Conservation (phyloP, 306 rosid genomes). For the Dryas drummondii region DNA sequence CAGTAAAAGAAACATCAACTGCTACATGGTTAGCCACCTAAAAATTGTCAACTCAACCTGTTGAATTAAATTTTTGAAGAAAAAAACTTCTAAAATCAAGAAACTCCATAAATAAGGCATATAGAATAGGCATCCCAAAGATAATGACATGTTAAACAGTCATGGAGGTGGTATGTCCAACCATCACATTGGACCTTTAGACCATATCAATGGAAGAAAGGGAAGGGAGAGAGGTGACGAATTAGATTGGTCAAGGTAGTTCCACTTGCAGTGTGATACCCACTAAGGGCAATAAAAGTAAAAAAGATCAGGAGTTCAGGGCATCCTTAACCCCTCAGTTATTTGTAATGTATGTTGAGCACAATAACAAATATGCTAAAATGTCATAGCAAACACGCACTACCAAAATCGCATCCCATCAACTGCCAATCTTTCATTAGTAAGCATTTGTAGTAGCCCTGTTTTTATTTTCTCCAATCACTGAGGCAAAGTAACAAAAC, state of each 20-base stretch:
- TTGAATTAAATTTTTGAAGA: neutral
- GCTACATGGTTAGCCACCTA: neutral
- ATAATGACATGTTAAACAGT: neutral
- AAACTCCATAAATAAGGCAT: neutral
- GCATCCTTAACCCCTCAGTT: neutral
- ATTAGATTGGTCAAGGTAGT: neutral
- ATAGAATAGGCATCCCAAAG: neutral
- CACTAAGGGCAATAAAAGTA: neutral
- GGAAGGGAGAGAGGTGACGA: neutral
- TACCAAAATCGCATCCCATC: neutral
- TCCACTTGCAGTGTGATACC: neutral
- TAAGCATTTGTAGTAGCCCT: neutral
- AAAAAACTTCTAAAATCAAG: neutral
- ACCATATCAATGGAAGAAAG: neutral
- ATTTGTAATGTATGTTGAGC: too few species aligned
- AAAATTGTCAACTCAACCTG: neutral
- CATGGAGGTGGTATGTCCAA: neutral
- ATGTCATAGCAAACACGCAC: neutral
- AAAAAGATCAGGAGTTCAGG: neutral
- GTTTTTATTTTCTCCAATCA: neutral
- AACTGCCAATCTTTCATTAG: neutral
- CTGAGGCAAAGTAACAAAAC: neutral
- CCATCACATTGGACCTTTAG: neutral
- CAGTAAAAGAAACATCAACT: neutral
- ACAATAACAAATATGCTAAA: neutral